A percentile compares a stretch with the other conserved stretches of the same genome.
Conservation (phyloP, 2,329 filamentous ascomycete species). For the Microcera coccophila region DNA sequence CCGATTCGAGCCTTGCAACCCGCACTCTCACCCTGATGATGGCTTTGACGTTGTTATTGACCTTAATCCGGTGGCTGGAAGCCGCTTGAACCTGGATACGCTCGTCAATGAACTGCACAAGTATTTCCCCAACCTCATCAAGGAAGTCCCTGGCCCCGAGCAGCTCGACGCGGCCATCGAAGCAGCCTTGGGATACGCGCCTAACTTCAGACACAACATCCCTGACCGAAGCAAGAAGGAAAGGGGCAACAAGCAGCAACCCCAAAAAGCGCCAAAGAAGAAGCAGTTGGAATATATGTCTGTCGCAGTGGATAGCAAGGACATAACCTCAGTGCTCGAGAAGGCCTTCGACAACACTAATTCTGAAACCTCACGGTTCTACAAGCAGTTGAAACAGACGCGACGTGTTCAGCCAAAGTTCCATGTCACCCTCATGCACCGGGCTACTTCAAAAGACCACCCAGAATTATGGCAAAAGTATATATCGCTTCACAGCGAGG, state of each 20-base stretch:
- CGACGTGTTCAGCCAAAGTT: constrained; percentile 80
- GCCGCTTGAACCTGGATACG: constrained; percentile 79
- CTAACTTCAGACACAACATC: constrained; percentile 71
- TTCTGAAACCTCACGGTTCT: constrained; percentile 54
- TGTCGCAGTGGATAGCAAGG: constrained; percentile 42
- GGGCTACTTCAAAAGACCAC: constrained; percentile 56
- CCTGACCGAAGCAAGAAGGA: constrained; percentile 51
- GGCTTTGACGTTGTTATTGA: constrained; percentile 82
- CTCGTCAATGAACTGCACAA: constrained; percentile 67
- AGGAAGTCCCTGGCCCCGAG: constrained; percentile 63
- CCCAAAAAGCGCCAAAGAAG: constrained; percentile 38
- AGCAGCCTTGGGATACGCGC: constrained; percentile 70
- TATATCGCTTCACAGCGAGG: constrained; percentile 50
- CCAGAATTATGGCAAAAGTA: constrained; percentile 76
- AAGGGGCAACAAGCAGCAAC: constrained; percentile 27
- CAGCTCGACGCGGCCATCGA: constrained; percentile 78
- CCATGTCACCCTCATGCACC: constrained; percentile 92
- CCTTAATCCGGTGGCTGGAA: constrained; percentile 72
- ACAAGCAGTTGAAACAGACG: constrained; percentile 66
- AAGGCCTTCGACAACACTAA: constrained; percentile 59
- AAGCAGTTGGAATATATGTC: constrained; percentile 56
- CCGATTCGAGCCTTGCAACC: constrained; percentile 76
- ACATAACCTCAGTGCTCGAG: constrained; percentile 57
- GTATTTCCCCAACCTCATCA: constrained; percentile 74
- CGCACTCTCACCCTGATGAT: constrained; percentile 65